Base-by-base conservation (phyloP, 345 rosid genomes). In the Noccaea caerulescens region DNA sequence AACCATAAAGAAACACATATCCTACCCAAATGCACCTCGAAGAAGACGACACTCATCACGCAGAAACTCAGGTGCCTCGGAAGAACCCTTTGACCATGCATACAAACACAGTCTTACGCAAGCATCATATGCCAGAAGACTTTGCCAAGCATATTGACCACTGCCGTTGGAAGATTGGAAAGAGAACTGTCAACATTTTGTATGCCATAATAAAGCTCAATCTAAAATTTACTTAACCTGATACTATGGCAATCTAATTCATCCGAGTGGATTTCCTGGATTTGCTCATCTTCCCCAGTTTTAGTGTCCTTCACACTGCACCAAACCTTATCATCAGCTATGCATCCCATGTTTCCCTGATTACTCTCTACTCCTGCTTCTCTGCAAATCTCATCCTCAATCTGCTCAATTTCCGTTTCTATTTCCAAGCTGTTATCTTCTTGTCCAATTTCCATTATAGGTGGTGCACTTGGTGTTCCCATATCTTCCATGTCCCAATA, bases 401-500 rank as follows among this genome's bases (percentile, higher is more conserved):
- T 66, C 46, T 76, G 76, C 47, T 81, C 79, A 41, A 18, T 16
- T 39, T 84, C 84, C 5, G 60, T 58, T 61, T 84, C 91, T 51
- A 77, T 68, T 13, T 52, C 79, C 72, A 77, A 68, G 58, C 58
- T 69, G 45, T 14, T 76, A 20, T 23, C 71, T 42, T 87, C 88
- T 43, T 78, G 65, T 57, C 77, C 86, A 50, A 12, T 81, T 68
- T 82, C 93, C 81, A 81, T 54, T 20, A 91, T 85, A 51, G 96
- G 97, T 54, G 96, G 97, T 42, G 99, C 99, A 65, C 97, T 94
- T 42, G 97, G 96, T 30, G 97, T 94, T 34, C 99, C 89, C 41
- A 88, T 58, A 73, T 84, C 89, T 57, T 66, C 85, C 4, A 52
- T 38, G 46, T 68, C 84, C 43, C 77, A 74, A 67, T 76, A 76